Evolutionary conservation across 306 rosid genomes (phyloP), one percentile per base, ranked within the genome.

Genomic region (Rosa multiflora): DNA sequence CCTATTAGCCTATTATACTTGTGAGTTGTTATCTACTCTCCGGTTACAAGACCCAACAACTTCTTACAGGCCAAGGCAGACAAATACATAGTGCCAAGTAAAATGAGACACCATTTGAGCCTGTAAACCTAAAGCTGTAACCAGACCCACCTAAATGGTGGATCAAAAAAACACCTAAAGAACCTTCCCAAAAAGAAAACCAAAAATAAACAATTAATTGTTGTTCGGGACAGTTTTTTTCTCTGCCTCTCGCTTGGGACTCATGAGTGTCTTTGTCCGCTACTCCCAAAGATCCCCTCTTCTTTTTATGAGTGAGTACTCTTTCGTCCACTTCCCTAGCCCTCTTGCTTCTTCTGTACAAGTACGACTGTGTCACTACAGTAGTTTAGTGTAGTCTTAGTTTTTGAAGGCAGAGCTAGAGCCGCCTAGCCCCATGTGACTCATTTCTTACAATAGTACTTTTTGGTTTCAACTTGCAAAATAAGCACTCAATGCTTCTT

Each of bases 351-450:
- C 75, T 18, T 37, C 75, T 81, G 81, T 21, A 23, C 72, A 79
- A 48, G 61, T 74, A 37, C 68, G 76, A 84, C 52, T 40, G 4
- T 84, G 59, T 51, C 73, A 77, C 81, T 67, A 74, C 81, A 59
- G 40, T 73, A 49, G 59, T 79, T 69, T 59, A 66, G 58, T 14
- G 69, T 43, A 78, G 69, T 49, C 77, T 70, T 69, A 15, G 18
- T 61, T 76, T 76, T 76, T 76, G 61, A 76, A 63, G 59, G 72
- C 61, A 5, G 48, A 76, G 79, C 61, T 47, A 10, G 21, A 7
- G 17, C 51, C 26, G 37, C 42, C 26, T 43, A 55, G 40, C 67
- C 86, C 87, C 92, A 89, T 84, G 92, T 88, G 88, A 85, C n/a
- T 46, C 48, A 18, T 44, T 29, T 76, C 26, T 20, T 75, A 32